These are phyloP conservation scores for Draba incana DNA, from an alignment of 345 rosid genomes.

Conservation along the genomic window DNA sequence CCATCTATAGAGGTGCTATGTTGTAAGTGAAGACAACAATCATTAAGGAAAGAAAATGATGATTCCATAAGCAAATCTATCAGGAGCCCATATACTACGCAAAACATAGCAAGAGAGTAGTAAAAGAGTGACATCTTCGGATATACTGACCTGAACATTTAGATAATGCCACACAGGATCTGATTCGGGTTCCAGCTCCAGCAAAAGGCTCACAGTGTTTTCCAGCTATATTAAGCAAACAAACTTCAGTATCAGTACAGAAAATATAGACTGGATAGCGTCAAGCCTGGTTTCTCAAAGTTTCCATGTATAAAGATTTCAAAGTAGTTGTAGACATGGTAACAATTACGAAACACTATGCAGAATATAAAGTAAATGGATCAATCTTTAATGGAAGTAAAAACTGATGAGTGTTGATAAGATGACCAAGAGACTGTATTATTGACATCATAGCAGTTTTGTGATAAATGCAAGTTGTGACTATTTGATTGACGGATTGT, in stretches of 20 bases:
- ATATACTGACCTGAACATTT: constrained; percentile 79
- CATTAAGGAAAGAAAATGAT: constrained; percentile 6
- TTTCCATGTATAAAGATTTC: constrained; percentile 1
- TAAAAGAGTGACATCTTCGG: constrained; percentile 14
- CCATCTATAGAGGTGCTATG: constrained; percentile 13
- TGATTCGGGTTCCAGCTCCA: constrained; percentile 97
- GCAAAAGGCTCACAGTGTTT: constrained; percentile 90
- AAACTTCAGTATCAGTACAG: constrained; percentile 18
- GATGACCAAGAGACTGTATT: constrained; percentile 8
- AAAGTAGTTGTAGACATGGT: constrained; percentile 9
- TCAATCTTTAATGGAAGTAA: constrained; percentile 5
- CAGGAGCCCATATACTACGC: constrained; percentile 1
- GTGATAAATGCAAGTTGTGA: constrained; percentile 7
- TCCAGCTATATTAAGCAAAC: constrained; percentile 66
- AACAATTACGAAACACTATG: constrained; percentile 20
- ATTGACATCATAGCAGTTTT: constrained; percentile 16
- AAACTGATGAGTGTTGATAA: constrained; percentile 13
- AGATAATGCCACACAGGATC: constrained; percentile 99
- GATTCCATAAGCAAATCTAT: constrained; percentile 5
- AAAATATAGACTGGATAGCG: constrained; percentile 4
- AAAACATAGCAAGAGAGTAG: constrained; percentile 18
- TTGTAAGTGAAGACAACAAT: constrained; percentile 14
- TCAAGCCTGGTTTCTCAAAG: constrained; percentile 21
- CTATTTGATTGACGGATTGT: constrained; percentile 4
- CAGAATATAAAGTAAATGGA: constrained; percentile 25